Percentiles rank a stretch among this genome's conserved stretches.
phyloP scores from a whole-genome alignment of 1,284 basidiomycete species.

The Trichosporon sp. region DNA sequence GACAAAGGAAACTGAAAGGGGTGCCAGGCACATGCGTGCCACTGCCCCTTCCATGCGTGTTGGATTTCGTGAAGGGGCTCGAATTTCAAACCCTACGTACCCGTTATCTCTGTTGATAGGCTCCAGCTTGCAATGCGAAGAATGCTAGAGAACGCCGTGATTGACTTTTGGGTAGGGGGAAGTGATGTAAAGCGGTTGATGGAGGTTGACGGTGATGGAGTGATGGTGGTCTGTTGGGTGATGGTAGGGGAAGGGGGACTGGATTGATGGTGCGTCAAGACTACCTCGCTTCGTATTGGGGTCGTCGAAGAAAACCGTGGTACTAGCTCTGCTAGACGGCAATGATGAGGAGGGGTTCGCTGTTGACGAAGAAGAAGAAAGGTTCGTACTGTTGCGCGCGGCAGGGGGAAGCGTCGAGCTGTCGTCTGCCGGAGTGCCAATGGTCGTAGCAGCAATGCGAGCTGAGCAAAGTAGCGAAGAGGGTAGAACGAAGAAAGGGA shows the following conservation, averaged over 20 bases:
- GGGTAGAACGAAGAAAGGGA: conserved; percentile 3
- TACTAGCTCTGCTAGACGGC: conserved; percentile 11
- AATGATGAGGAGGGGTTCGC: background rate
- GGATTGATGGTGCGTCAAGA: background rate
- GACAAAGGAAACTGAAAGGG: background rate
- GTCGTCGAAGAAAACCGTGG: background rate
- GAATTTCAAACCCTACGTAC: conserved; percentile 19
- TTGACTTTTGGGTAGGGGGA: background rate
- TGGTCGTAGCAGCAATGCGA: conserved; percentile 9
- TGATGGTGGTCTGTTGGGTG: background rate
- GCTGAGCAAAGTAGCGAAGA: background rate
- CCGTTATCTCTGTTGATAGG: conserved; percentile 16
- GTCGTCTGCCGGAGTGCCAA: background rate
- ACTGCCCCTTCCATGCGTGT: conserved; percentile 2
- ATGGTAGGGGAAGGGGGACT: background rate
- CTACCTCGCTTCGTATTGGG: background rate
- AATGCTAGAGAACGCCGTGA: conserved; percentile 1
- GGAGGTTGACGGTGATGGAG: background rate
- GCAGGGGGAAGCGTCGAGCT: conserved; percentile 13
- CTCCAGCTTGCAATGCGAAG: background rate
- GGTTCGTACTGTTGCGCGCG: background rate
- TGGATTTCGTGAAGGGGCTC: conserved; percentile 17
- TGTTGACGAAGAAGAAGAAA: conserved; percentile 2
- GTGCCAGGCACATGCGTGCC: conserved; percentile 3
- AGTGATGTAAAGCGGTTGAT: conserved; percentile 1